phyloP scores from a whole-genome alignment of 106 monocot genomes.

The Vanilla planifolia region DNA sequence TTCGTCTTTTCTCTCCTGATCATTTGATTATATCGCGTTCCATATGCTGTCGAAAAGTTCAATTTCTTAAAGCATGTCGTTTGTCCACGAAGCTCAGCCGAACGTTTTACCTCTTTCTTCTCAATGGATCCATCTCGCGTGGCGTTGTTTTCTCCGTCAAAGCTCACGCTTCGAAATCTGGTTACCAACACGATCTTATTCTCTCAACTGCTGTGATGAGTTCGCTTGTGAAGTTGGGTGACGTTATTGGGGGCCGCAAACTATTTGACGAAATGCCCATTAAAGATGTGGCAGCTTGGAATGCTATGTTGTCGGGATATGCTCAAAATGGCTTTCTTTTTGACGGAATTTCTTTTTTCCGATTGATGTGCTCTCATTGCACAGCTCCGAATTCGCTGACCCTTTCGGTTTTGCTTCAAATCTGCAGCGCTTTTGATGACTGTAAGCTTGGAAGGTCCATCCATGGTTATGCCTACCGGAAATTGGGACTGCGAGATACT shows the following conservation, averaged over 20 bases:
- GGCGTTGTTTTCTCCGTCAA: conserved; percentile 5
- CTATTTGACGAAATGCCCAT: conserved; percentile 42
- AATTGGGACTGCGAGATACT: conserved; percentile 14
- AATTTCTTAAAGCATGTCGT: no score
- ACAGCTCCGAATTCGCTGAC: conserved; percentile 33
- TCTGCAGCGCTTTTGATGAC: conserved; percentile 6
- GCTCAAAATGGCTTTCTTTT: conserved; percentile 15
- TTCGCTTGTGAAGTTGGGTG: conserved; percentile 2
- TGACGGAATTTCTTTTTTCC: conserved; percentile 12
- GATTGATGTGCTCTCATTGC: conserved; percentile 12
- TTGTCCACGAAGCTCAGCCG: no score
- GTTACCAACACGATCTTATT: conserved; percentile 11
- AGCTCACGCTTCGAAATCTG: conserved; percentile 25
- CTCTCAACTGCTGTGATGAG: conserved; percentile 16
- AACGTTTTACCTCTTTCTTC: conserved; percentile 21
- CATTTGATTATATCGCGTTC: no score
- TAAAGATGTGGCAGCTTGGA: conserved; percentile 43
- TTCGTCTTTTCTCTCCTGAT: no score
- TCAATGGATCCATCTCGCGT: conserved; percentile 12
- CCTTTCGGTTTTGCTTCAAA: conserved; percentile 32
- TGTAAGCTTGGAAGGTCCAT: conserved; percentile 26
- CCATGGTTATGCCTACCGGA: conserved; percentile 25
- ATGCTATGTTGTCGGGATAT: conserved; percentile 36
- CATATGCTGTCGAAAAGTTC: no score
- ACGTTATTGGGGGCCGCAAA: conserved; percentile 11